phyloP scores from a whole-genome alignment of 2,329 filamentous ascomycete genomes.

The Apiospora koreana region DNA sequence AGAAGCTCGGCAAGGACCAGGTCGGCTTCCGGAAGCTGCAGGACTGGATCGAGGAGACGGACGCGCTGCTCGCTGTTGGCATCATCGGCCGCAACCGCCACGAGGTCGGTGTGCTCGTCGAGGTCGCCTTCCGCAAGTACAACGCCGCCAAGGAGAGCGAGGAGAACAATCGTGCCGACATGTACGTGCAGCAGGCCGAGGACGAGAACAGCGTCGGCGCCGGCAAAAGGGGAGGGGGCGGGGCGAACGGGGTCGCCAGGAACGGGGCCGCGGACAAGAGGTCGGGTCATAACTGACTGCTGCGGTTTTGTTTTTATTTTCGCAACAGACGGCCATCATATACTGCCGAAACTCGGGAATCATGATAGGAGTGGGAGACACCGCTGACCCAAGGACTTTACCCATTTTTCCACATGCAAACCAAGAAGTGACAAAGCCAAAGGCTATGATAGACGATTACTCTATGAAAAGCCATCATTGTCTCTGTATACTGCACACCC shows the following conservation, averaged over 20 bases:
- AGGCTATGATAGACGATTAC: too few relatives aligned
- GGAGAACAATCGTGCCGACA: conserved; percentile 43
- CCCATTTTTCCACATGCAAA: too few relatives aligned
- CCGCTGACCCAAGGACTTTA: too few relatives aligned
- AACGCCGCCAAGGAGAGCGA: conserved; percentile 42
- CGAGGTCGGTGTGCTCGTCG: conserved; percentile 45
- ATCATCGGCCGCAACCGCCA: conserved; percentile 42
- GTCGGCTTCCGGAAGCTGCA: conserved; percentile 47
- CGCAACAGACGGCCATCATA: too few relatives aligned
- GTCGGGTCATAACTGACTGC: too few relatives aligned
- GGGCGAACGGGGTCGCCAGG: neutral
- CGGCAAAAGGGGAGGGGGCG: neutral
- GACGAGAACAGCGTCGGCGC: neutral
- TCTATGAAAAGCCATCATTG: too few relatives aligned
- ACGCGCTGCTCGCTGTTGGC: conserved; percentile 43
- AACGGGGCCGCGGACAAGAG: neutral
- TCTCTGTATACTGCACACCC: too few relatives aligned
- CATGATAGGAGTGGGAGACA: too few relatives aligned
- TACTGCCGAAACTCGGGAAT: too few relatives aligned
- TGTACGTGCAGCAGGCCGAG: conserved; percentile 32
- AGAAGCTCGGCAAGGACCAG: conserved; percentile 47
- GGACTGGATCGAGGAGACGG: conserved; percentile 57
- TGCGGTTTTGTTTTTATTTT: too few relatives aligned
- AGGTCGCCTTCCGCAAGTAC: conserved; percentile 44
- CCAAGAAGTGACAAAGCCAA: too few relatives aligned